Evolutionary conservation across 352 stramenopile genomes (phyloP).

Genomic region (Globisporangium abappressorium): DNA sequence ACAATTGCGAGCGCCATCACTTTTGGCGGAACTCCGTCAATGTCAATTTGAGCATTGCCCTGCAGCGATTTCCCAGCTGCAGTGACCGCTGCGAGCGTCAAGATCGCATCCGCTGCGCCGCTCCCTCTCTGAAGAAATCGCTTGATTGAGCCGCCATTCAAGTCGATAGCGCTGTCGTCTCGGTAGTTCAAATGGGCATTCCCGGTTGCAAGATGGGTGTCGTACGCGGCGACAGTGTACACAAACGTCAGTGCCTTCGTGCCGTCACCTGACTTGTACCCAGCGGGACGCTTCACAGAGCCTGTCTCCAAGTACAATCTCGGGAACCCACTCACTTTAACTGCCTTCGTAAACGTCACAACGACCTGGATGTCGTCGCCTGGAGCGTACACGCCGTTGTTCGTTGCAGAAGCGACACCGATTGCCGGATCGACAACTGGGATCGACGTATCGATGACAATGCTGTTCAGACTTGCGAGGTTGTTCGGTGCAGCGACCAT

Average conservation of each 20-base stretch:
- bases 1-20: slow-evolving; percentile 40
- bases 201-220: slow-evolving; percentile 41
- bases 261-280: slow-evolving; percentile 58
- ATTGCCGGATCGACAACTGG: slow-evolving; percentile 52
- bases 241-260: slow-evolving; percentile 64
- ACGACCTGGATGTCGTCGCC: slow-evolving; percentile 63
- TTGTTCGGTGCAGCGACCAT: slow-evolving; percentile 49
- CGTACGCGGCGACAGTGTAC: slow-evolving; percentile 69
- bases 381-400: slow-evolving; percentile 61
- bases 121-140: slow-evolving; percentile 30
- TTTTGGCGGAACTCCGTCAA: slow-evolving; percentile 53
- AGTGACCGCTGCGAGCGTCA: slow-evolving; percentile 41
- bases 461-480: slow-evolving; percentile 49
- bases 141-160: slow-evolving; percentile 69
- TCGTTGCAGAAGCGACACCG: slow-evolving; percentile 49
- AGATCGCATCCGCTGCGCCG: slow-evolving; percentile 20
- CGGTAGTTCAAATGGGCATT: slow-evolving; percentile 64
- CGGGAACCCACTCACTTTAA: slow-evolving; percentile 60
- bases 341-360: slow-evolving; percentile 78
- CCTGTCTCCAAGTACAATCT: slow-evolving; percentile 72
- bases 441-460: slow-evolving; percentile 60
- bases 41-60: slow-evolving; percentile 46
- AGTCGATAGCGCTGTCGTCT: slow-evolving; percentile 46
- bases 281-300: slow-evolving; percentile 58
- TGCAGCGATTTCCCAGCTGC: slow-evolving; percentile 34